Evolutionary conservation across 2,329 filamentous ascomycete species (phyloP).

Genomic region (Penicillium sp.): DNA sequence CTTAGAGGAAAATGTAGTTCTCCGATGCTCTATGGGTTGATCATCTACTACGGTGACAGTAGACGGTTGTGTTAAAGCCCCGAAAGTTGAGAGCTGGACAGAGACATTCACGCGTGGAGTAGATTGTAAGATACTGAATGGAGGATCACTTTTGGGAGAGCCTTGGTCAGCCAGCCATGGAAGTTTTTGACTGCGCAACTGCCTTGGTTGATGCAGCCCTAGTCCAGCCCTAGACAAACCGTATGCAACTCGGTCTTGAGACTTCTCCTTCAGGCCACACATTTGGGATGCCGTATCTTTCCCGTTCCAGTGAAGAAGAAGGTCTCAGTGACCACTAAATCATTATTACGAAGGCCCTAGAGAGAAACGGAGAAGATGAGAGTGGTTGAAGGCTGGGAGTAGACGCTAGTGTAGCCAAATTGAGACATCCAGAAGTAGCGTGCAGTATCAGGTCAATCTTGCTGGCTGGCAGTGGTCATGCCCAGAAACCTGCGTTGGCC

Average conservation of each 20-base stretch:
- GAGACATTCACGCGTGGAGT: not conserved
- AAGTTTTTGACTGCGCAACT: not conserved
- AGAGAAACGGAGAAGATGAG: not conserved
- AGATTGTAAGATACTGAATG: not conserved
- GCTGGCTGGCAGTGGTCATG: not conserved
- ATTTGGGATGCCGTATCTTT: not conserved
- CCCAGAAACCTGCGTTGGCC: not conserved
- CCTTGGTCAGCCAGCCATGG: slow-evolving; percentile 4
- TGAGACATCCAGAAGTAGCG: not conserved
- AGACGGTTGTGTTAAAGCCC: not conserved
- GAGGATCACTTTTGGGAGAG: not conserved
- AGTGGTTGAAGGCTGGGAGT: not conserved
- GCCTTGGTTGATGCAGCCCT: slow-evolving; percentile 4
- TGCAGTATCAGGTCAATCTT: not conserved
- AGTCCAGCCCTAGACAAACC: not conserved
- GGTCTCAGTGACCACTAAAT: not conserved
- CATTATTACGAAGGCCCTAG: not conserved
- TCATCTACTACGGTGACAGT: slow-evolving; percentile 14
- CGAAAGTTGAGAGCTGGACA: not conserved
- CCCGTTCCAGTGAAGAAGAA: not conserved
- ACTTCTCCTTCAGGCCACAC: not conserved
- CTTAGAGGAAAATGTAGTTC: slow-evolving; percentile 7
- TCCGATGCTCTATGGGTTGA: not conserved
- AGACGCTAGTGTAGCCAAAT: not conserved
- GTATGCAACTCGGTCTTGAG: not conserved